Conservation (phyloP, 1,139 yeast species). For the Saccharomyces hybrid region DNA sequence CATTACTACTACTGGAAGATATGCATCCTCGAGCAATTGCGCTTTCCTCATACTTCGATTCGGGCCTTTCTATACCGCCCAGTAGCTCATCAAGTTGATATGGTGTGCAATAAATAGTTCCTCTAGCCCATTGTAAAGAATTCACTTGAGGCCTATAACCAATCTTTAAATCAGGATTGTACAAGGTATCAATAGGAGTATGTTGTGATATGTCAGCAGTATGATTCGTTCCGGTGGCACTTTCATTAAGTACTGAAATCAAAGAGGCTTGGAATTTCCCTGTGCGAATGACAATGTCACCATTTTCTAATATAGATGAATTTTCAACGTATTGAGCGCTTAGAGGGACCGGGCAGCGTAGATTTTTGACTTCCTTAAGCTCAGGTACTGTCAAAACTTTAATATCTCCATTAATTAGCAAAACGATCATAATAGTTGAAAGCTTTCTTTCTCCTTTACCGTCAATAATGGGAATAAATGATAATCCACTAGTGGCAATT, state of each 20-base stretch:
- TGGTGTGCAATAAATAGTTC: slow-evolving; percentile 51
- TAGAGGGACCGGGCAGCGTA: slow-evolving; percentile 37
- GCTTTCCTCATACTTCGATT: slow-evolving; percentile 49
- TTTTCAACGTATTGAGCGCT: slow-evolving; percentile 37
- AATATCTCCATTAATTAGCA: slow-evolving; percentile 39
- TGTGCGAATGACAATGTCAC: slow-evolving; percentile 62
- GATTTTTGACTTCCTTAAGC: slow-evolving; percentile 41
- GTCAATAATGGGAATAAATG: slow-evolving; percentile 33
- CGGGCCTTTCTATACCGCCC: slow-evolving; percentile 53
- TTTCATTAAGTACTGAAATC: slow-evolving; percentile 40
- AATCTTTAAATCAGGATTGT: slow-evolving; percentile 53
- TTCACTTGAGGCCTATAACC: slow-evolving; percentile 79
- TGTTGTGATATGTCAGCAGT: slow-evolving; percentile 25
- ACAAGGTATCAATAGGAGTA: slow-evolving; percentile 41
- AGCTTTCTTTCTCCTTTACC: slow-evolving; percentile 29
- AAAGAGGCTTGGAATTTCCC: slow-evolving; percentile 51
- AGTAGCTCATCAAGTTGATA: slow-evolving; percentile 52
- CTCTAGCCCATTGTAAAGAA: slow-evolving; percentile 82
- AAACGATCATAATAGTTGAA: slow-evolving; percentile 38
- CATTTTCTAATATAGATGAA: slow-evolving; percentile 53
- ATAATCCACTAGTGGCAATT: slow-evolving; percentile 54
- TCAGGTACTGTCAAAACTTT: slow-evolving; percentile 46
- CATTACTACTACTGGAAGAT: slow-evolving; percentile 34
- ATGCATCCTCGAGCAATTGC: slow-evolving; percentile 46
- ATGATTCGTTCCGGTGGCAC: slow-evolving; percentile 23